Evolutionary conservation across 192 early-diverging fungal genomes (phyloP).

Genomic region (Linnemannia hyalina): DNA sequence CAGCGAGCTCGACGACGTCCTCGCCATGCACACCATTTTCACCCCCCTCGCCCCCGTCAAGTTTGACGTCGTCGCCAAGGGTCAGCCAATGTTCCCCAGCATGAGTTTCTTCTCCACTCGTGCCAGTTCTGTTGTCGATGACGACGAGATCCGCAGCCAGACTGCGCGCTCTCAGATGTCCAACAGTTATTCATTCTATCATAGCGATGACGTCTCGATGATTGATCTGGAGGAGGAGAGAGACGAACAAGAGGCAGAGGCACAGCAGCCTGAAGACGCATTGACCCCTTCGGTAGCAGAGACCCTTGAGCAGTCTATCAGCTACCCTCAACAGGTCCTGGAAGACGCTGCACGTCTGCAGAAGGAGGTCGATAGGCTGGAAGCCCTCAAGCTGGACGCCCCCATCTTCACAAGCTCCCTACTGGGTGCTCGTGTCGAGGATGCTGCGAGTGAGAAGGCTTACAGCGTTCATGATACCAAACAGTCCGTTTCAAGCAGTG

Average conservation of each 20-base stretch:
- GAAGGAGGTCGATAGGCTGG: conserved; percentile 22
- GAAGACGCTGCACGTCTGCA: conserved; percentile 25
- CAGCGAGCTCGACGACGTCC: conserved; percentile 45
- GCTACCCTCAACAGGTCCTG: conserved; percentile 36
- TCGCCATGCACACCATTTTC: conserved; percentile 44
- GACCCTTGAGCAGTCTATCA: conserved; percentile 19
- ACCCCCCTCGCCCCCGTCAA: conserved; percentile 28
- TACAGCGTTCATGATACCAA: neutral
- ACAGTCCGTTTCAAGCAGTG: neutral
- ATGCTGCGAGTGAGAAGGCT: neutral
- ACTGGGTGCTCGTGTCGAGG: neutral
- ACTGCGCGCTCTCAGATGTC: neutral
- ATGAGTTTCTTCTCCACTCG: neutral
- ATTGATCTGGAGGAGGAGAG: conserved; percentile 39
- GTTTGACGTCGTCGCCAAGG: conserved; percentile 26
- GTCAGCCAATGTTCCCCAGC: neutral
- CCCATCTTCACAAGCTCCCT: conserved; percentile 39
- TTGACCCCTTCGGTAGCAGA: neutral
- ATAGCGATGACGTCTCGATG: conserved; percentile 43
- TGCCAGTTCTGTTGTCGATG: neutral
- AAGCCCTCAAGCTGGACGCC: conserved; percentile 36
- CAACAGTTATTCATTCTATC: conserved; percentile 25
- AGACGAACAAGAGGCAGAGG: neutral
- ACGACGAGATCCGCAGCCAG: neutral
- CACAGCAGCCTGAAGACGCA: neutral